Evolutionary conservation across 345 rosid genomes (phyloP), one percentile per base, ranked within the genome.

Genomic region (Heritiera littoralis): DNA sequence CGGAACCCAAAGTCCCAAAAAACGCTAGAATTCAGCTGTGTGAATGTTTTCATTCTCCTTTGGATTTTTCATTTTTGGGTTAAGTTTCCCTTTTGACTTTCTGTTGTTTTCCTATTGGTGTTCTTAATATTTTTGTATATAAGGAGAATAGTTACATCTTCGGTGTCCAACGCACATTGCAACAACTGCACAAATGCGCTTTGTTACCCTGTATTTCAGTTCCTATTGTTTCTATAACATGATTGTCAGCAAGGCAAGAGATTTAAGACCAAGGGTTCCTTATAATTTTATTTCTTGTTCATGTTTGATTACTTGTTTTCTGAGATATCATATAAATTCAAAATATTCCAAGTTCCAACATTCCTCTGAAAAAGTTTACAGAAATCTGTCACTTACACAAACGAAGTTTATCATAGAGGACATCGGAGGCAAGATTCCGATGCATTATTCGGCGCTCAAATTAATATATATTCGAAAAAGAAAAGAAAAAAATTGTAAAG

Each of bases 11-110:
- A 23, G 1, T 15, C 3, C 56, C n/a, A 11, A 69, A 69, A 69
- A 23, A 15, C 6, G 23, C 20, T 1, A 48, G 7, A 35, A 65
- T 28, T 72, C 43, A 35, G 15, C 48, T 66, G 59, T 23, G 54
- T 65, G 81, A 38, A 55, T 20, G 8, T n/a, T 52, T 64, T 55
- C 20, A 35, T 38, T 32, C 20, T 74, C 55, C 78, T 32, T 72
- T 49, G 17, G 12, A 38, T 20, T 32, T 23, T 58, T 17, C 12
- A 1, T 3, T 7, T 13, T 28, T n/a, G 54, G 56, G 5, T 46
- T 69, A 48, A 38, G 46, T 12, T 69, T 69, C n/a, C 38, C n/a
- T 14, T 58, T 28, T 4, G 10, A 65, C 30, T 32, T 28, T 60
- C 41, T 3, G 1, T 5, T 65, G 1, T 5, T 65, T 45, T 64